Evolutionary conservation across 257 asterid genomes (phyloP).

Genomic region (Capsicum chinense): DNA sequence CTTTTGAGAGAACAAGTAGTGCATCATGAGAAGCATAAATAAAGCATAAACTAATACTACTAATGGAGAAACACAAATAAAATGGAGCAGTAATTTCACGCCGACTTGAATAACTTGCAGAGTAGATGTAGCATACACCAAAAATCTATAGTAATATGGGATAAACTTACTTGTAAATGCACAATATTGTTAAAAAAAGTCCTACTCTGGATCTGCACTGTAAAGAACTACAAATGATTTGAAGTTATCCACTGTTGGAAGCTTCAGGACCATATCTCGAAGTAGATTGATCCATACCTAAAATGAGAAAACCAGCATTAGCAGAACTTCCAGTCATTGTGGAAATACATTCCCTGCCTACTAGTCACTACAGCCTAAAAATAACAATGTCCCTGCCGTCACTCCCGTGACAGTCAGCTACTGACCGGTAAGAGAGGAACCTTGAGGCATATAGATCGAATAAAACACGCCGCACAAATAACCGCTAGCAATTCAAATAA

Average conservation of each 20-base stretch:
- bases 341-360: not conserved
- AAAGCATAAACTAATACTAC: conserved; percentile 3
- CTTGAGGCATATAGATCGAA: not conserved
- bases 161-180: conserved; percentile 75
- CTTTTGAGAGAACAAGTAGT: not conserved
- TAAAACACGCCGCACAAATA: not conserved
- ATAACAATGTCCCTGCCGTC: not conserved
- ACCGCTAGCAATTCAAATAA: conserved; percentile 4
- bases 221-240: conserved; percentile 63
- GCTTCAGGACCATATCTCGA: conserved; percentile 82
- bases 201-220: conserved; percentile 86
- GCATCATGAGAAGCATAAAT: not conserved
- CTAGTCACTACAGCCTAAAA: not conserved
- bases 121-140: conserved; percentile 17
- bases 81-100: conserved; percentile 7
- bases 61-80: not conserved
- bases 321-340: not conserved
- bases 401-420: not conserved
- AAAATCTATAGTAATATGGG: not conserved
- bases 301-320: conserved; percentile 33
- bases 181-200: conserved; percentile 74
- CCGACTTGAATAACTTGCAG: conserved; percentile 19
- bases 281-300: conserved; percentile 94
- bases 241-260: conserved; percentile 68
- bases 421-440: not conserved